Percentiles rank a stretch among this genome's conserved stretches.
phyloP scores from a whole-genome alignment of 163 green algal species.

The Chlamydomonas reinhardtii region DNA sequence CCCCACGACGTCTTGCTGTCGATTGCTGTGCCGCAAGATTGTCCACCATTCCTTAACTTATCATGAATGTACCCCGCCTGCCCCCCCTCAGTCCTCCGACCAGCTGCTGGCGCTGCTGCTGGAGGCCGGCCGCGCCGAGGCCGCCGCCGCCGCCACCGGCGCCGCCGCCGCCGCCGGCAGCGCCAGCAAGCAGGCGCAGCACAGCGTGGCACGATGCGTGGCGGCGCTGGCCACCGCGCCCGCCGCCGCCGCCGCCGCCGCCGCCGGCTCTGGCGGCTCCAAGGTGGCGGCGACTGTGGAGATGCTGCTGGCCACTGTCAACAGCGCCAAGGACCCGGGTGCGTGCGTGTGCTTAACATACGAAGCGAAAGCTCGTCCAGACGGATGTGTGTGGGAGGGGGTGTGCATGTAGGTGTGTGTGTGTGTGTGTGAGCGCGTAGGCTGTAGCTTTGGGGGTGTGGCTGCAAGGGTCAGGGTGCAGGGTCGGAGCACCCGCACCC shows the following conservation, averaged over 20 bases:
- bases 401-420: too few species aligned
- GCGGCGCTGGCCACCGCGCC: constrained; percentile 75
- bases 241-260: too few species aligned
- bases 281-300: constrained; percentile 43
- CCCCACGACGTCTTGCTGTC: too few species aligned
- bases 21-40: too few species aligned
- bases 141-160: background rate
- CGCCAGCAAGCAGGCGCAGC: constrained; percentile 68
- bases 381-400: too few species aligned
- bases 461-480: too few species aligned
- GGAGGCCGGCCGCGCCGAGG: constrained; percentile 51
- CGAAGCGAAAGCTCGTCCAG: too few species aligned
- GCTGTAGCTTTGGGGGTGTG: background rate
- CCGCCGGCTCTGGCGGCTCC: background rate
- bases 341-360: background rate
- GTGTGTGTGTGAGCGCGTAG: background rate
- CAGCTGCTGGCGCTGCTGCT: constrained; percentile 73
- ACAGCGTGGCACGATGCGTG: constrained; percentile 86
- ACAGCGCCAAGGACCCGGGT: constrained; percentile 26
- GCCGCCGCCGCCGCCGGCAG: background rate
- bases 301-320: constrained; percentile 55
- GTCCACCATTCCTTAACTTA: too few species aligned
- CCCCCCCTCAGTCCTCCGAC: background rate
- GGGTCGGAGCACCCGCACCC: too few species aligned
- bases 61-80: too few species aligned